phyloP scores from a whole-genome alignment of 1,284 basidiomycete genomes.

The Entoloma clypeatum region DNA sequence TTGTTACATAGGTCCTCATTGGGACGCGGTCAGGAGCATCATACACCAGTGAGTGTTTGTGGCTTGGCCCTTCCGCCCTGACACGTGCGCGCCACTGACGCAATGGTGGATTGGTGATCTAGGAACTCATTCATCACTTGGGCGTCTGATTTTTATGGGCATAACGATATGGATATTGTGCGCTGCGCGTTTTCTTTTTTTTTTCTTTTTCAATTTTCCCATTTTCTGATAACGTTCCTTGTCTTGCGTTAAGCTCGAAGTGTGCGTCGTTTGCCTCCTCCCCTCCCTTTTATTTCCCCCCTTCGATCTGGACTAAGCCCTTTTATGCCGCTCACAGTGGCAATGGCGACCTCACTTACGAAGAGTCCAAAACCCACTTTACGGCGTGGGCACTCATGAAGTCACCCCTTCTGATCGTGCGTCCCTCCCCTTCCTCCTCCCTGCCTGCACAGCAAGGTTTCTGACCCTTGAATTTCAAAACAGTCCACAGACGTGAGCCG shows the following conservation, averaged over 20 bases:
- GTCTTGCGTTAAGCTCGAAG: slow-evolving; percentile 42
- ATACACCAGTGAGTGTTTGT: slow-evolving; percentile 29
- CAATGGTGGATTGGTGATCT: background rate
- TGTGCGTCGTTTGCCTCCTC: slow-evolving; percentile 30
- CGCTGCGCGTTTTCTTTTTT: slow-evolving; percentile 20
- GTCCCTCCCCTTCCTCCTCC: slow-evolving; percentile 1
- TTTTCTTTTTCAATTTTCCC: background rate
- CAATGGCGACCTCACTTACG: slow-evolving; percentile 54
- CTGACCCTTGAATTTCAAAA: background rate
- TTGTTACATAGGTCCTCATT: slow-evolving; percentile 22
- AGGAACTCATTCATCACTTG: slow-evolving; percentile 49
- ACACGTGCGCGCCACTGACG: background rate
- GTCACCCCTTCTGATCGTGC: slow-evolving; percentile 46
- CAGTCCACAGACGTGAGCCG: slow-evolving; percentile 29
- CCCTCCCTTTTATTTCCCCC: background rate
- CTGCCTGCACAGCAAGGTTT: background rate
- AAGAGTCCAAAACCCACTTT: slow-evolving; percentile 50
- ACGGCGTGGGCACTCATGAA: slow-evolving; percentile 55
- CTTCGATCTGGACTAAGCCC: too few species aligned
- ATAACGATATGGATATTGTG: slow-evolving; percentile 61
- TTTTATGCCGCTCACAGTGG: slow-evolving; percentile 34
- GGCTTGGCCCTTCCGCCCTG: too few species aligned
- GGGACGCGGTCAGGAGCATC: slow-evolving; percentile 30
- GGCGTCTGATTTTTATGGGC: slow-evolving; percentile 56
- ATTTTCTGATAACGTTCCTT: background rate